These are phyloP conservation scores for Pulveroboletus frians DNA, from an alignment of 768 basidiomycete species.

Conservation along the genomic window DNA sequence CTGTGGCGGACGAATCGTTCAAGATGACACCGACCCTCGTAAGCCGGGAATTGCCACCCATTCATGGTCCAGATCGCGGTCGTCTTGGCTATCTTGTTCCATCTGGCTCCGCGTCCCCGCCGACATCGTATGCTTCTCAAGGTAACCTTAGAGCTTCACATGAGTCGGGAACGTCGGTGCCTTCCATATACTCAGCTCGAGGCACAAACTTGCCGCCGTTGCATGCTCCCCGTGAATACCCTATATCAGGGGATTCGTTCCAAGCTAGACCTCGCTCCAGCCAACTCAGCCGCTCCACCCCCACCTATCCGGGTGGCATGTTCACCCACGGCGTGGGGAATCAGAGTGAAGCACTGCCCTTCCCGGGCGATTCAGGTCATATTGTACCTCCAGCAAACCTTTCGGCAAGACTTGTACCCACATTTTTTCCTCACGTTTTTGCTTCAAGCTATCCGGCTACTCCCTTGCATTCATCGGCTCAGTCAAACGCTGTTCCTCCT, in stretches of 20 bases:
- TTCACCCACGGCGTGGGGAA: conserved; percentile 7
- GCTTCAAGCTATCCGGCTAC: conserved; percentile 20
- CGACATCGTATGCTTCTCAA: conserved; percentile 14
- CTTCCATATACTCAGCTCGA: conserved; percentile 6
- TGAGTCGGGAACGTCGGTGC: conserved; percentile 26
- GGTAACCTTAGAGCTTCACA: conserved; percentile 30
- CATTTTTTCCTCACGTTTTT: conserved; percentile 14
- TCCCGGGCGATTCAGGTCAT: conserved; percentile 3
- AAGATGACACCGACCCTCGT: conserved; percentile 45
- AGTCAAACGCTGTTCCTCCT: conserved; percentile 5
- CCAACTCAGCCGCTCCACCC: conserved; percentile 35
- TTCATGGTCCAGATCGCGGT: not conserved
- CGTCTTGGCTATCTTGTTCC: conserved; percentile 11
- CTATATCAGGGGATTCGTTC: conserved; percentile 28
- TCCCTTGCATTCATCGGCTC: conserved; percentile 9
- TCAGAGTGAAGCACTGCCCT: conserved; percentile 15
- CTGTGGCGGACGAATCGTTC: conserved; percentile 69
- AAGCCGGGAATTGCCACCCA: conserved; percentile 21
- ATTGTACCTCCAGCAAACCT: conserved; percentile 3
- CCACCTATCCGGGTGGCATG: conserved; percentile 10
- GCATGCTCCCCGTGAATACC: conserved; percentile 6
- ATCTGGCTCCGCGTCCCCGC: conserved; percentile 28
- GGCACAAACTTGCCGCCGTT: conserved; percentile 1
- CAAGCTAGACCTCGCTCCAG: conserved; percentile 47
- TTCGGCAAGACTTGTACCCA: conserved; percentile 4